phyloP scores from a whole-genome alignment of 2,329 filamentous ascomycete genomes.

The Beauveria pseudobassiana region DNA sequence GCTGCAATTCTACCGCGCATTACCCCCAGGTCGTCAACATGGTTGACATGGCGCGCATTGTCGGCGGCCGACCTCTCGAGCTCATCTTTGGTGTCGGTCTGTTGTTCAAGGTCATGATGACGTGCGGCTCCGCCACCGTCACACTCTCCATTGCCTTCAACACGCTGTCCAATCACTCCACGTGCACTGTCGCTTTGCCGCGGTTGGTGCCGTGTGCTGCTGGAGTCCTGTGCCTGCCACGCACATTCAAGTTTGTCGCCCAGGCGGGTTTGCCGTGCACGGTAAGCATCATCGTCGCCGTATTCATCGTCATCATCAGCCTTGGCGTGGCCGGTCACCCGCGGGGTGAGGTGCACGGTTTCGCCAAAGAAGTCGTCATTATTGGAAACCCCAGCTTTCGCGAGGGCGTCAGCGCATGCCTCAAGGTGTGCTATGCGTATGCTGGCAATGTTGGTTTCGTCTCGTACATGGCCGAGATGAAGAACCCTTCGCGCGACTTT shows the following conservation, averaged over 20 bases:
- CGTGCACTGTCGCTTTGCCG: conserved; percentile 59
- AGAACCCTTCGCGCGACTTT: conserved; percentile 24
- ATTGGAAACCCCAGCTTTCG: conserved; percentile 24
- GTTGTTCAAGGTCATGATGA: conserved; percentile 64
- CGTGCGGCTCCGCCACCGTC: conserved; percentile 58
- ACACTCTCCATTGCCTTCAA: conserved; percentile 62
- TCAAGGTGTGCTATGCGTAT: conserved; percentile 29
- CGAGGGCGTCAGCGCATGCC: conserved; percentile 25
- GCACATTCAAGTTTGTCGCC: conserved; percentile 48
- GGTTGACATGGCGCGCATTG: conserved; percentile 57
- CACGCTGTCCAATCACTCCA: conserved; percentile 52
- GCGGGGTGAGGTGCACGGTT: conserved; percentile 20
- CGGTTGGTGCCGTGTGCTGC: conserved; percentile 53
- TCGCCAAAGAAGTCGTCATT: conserved; percentile 23
- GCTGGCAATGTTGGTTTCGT: conserved; percentile 32
- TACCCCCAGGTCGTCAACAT: conserved; percentile 64
- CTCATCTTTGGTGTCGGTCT: conserved; percentile 48
- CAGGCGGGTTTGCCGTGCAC: conserved; percentile 25
- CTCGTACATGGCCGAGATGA: conserved; percentile 27
- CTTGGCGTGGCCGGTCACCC: conserved; percentile 25
- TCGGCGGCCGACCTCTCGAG: conserved; percentile 28
- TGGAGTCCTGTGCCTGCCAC: conserved; percentile 58
- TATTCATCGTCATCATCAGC: conserved; percentile 30
- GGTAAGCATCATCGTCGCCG: conserved; percentile 26
- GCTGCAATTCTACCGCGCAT: conserved; percentile 61